These are phyloP conservation scores for Phytophthora nicotianae DNA, from an alignment of 352 stramenopile genomes.

Conservation along the genomic window DNA sequence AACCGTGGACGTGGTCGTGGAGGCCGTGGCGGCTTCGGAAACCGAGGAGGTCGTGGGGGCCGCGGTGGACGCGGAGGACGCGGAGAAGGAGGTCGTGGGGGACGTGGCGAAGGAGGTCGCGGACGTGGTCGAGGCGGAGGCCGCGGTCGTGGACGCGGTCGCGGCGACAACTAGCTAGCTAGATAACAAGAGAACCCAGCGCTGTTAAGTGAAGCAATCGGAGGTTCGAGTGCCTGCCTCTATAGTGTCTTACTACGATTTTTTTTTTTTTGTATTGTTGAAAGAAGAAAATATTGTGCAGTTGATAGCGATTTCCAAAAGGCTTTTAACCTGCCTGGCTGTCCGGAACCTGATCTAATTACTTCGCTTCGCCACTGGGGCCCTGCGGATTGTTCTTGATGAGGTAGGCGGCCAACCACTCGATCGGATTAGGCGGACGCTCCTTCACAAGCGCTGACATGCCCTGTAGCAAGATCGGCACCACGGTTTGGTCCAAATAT, in stretches of 20 bases:
- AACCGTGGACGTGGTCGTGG: slow-evolving; percentile 77
- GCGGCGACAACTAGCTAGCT: slow-evolving; percentile 45
- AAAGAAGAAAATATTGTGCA: slow-evolving; percentile 36
- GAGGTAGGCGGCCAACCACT: slow-evolving; percentile 97
- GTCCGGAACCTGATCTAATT: slow-evolving; percentile 33
- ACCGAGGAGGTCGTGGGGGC: slow-evolving; percentile 48
- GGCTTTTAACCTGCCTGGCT: not conserved
- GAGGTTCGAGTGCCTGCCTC: too few relatives aligned
- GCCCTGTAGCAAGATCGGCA: slow-evolving; percentile 98
- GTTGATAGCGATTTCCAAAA: slow-evolving; percentile 13
- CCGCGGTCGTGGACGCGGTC: slow-evolving; percentile 45
- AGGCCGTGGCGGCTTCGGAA: slow-evolving; percentile 56
- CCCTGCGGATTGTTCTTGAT: slow-evolving; percentile 97
- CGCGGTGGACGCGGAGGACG: slow-evolving; percentile 45
- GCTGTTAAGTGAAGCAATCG: slow-evolving; percentile 13
- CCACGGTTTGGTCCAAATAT: slow-evolving; percentile 98
- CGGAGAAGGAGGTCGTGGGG: slow-evolving; percentile 38
- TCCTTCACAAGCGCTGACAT: slow-evolving; percentile 98
- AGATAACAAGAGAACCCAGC: slow-evolving; percentile 15
- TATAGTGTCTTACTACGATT: slow-evolving; percentile 13
- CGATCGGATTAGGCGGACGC: slow-evolving; percentile 95
- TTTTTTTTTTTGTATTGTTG: slow-evolving; percentile 11
- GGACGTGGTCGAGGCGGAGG: slow-evolving; percentile 46
- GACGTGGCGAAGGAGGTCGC: slow-evolving; percentile 40
- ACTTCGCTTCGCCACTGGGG: slow-evolving; percentile 66